Conservation (phyloP, 495 filamentous ascomycete species). For the Tuber borchii region DNA sequence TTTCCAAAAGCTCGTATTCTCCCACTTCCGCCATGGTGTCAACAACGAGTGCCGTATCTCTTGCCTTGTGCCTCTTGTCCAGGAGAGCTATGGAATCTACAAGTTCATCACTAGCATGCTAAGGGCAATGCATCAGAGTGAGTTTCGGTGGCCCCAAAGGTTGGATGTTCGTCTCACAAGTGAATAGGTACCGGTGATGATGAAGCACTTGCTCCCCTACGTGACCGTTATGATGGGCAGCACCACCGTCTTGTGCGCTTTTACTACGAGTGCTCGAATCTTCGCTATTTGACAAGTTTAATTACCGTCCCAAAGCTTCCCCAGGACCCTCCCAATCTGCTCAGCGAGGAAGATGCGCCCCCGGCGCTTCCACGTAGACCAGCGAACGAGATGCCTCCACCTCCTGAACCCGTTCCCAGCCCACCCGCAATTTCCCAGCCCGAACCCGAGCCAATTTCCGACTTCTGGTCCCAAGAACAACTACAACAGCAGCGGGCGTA, state of each 20-base stretch:
- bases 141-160: slow-evolving; percentile 37
- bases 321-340: slow-evolving; percentile 81
- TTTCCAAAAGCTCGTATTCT: slow-evolving; percentile 97
- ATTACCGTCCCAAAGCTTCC: slow-evolving; percentile 95
- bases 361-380: slow-evolving; percentile 80
- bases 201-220: slow-evolving; percentile 85
- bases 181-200: slow-evolving; percentile 76
- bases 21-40: slow-evolving; percentile 79
- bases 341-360: slow-evolving; percentile 73
- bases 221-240: slow-evolving; percentile 83
- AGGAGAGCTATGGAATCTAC: slow-evolving; percentile 98
- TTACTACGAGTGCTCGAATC: slow-evolving; percentile 97
- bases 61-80: slow-evolving; percentile 83
- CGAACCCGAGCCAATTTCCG: slow-evolving; percentile 90
- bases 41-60: slow-evolving; percentile 98
- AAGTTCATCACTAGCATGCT: slow-evolving; percentile 94
- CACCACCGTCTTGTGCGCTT: slow-evolving; percentile 94
- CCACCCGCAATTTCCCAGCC: slow-evolving; percentile 54
- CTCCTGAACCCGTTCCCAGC: slow-evolving; percentile 59
- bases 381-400: slow-evolving; percentile 54
- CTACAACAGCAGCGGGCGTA: slow-evolving; percentile 85
- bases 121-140: slow-evolving; percentile 92
- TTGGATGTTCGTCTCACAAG: slow-evolving; percentile 10
- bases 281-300: slow-evolving; percentile 89
- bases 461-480: slow-evolving; percentile 96